Evolutionary conservation across 257 asterid genomes (phyloP).

Genomic region (Paraleonurus japonicus): DNA sequence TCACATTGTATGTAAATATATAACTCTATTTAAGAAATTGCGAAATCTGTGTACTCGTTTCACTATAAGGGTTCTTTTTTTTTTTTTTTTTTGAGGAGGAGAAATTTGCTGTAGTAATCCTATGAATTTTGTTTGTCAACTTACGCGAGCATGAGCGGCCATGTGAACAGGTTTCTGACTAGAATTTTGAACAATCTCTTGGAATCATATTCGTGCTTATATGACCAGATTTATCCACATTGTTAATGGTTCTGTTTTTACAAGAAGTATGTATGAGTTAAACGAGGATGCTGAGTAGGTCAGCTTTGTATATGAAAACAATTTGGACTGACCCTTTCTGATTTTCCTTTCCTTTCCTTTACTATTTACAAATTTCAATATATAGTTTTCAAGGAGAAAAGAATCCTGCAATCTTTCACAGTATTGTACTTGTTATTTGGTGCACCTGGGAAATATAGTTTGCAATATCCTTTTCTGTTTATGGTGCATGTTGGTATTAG

Average conservation of each 20-base stretch:
- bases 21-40: neutral
- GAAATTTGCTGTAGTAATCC: neutral
- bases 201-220: neutral
- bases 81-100: neutral
- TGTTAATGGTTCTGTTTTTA: neutral
- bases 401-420: neutral
- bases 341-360: neutral
- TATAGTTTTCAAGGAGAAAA: neutral
- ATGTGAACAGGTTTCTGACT: neutral
- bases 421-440: neutral
- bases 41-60: neutral
- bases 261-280: neutral
- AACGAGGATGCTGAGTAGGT: neutral
- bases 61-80: neutral
- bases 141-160: neutral
- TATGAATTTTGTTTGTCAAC: constrained; percentile 4
- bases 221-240: neutral
- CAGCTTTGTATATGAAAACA: neutral
- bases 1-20: neutral
- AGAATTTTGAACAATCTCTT: neutral
- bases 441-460: neutral
- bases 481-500: neutral
- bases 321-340: neutral
- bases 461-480: neutral
- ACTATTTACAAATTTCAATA: neutral